Evolutionary conservation across 1,284 basidiomycete genomes (phyloP), one percentile per base, ranked within the genome.

Genomic region (Moesziomyces antarcticus): DNA sequence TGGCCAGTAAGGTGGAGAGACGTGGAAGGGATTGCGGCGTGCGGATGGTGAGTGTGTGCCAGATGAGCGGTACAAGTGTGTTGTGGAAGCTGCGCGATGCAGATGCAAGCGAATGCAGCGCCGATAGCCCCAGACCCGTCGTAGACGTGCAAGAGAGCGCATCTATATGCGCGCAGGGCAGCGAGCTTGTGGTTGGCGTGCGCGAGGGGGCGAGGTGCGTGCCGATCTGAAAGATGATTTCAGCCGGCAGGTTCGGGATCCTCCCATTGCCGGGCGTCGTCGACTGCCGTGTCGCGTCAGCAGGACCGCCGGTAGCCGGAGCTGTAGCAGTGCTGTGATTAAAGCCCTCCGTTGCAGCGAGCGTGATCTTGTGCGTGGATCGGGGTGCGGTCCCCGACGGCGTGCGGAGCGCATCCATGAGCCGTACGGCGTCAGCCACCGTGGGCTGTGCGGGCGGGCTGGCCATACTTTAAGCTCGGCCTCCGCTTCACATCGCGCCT

Each of bases 21-120:
- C 66, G 59, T 3, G 66, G 60, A 0, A 69, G 56, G 10, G 63
- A 50, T n/a, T 69, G 56, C 0, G 66, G 66, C 3, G 66, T 69
- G 6, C 56, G 42, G 21, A 69, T 63, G 45, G 56, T 42, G 48
- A 69, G 43, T 3, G 59, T 69, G 30, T 58, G 52, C 66, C 66
- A 69, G 3, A 69, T 25, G 18, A 62, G 40, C 11, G 60, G 66
- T 0, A 43, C 37, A 11, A 69, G 50, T 0, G 51, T 55, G 24
- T 63, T 58, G 16, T 59, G 59, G n/a, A 63, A 63, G 2, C 25
- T 3, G 7, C 43, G 48, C 6, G 59, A 52, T 30, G 54, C 41
- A 3, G 60, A 58, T 0, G 66, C 44, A 9, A 69, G 49, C 8
- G 51, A 24, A 0, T 63, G 52, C 11, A 69, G 40, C 16, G 60